These are phyloP conservation scores for Boletus insuetus DNA, from an alignment of 768 basidiomycete species.

Conservation along the genomic window DNA sequence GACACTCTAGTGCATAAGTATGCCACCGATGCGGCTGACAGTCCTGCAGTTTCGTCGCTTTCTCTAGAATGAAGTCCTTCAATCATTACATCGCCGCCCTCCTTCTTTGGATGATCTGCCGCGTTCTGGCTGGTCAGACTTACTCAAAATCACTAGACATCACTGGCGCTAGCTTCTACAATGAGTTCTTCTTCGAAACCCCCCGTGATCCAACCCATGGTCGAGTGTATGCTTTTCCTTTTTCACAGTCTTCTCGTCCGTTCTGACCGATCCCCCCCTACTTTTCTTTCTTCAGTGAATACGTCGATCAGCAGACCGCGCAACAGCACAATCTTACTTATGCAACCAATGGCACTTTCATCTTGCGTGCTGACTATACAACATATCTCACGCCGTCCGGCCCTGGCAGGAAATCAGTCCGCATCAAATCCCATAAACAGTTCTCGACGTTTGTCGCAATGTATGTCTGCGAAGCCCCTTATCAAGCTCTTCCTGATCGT, in stretches of 20 bases:
- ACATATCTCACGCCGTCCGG: slow-evolving; percentile 20
- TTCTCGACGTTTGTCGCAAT: slow-evolving; percentile 18
- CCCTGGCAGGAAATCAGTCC: slow-evolving; percentile 30
- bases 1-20: not conserved
- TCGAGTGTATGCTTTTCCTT: slow-evolving; percentile 48
- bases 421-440: slow-evolving; percentile 24
- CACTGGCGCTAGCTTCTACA: slow-evolving; percentile 47
- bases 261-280: not conserved
- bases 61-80: slow-evolving; percentile 6
- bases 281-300: slow-evolving; percentile 14
- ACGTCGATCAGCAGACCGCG: slow-evolving; percentile 27
- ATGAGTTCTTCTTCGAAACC: slow-evolving; percentile 46
- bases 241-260: not conserved
- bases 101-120: not conserved
- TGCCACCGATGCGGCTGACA: not conserved
- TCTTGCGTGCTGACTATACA: slow-evolving; percentile 31
- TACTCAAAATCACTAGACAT: slow-evolving; percentile 37
- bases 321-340: slow-evolving; percentile 30
- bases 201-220: slow-evolving; percentile 60
- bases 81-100: not conserved
- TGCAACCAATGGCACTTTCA: slow-evolving; percentile 23
- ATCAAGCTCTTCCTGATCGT: not conserved
- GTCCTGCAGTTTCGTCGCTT: slow-evolving; percentile 4
- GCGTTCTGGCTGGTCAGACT: not conserved
- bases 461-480: slow-evolving; percentile 9